phyloP scores from a whole-genome alignment of 176 grass and related monocot species.

The Carex scoparia region DNA sequence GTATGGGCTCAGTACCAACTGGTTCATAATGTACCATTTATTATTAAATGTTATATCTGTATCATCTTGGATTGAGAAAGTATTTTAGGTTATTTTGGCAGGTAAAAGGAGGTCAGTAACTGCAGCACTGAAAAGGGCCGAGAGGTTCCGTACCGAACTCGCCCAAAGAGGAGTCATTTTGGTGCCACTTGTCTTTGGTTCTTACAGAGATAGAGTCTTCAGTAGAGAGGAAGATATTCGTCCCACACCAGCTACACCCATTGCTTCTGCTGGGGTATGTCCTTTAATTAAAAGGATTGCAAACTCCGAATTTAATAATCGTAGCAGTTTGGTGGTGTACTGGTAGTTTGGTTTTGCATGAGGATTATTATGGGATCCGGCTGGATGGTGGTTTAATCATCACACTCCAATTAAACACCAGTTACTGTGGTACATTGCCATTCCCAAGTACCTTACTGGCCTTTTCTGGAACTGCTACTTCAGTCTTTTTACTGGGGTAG shows the following conservation, averaged over 20 bases:
- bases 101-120: slow-evolving; percentile 68
- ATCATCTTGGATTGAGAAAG: slow-evolving; percentile 36
- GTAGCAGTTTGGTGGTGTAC: not conserved
- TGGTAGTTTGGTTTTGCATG: not conserved
- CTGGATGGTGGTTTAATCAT: not conserved
- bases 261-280: slow-evolving; percentile 19
- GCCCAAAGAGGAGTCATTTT: slow-evolving; percentile 83
- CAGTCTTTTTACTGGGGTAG: slow-evolving; percentile 58
- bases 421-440: not conserved
- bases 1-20: not conserved
- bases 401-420: not conserved
- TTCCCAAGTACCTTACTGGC: not conserved
- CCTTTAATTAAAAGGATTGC: not conserved
- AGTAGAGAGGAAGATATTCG: slow-evolving; percentile 46
- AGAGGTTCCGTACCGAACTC: slow-evolving; percentile 78
- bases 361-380: not conserved
- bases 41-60: not conserved
- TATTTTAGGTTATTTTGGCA: slow-evolving; percentile 93
- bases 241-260: slow-evolving; percentile 17
- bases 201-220: slow-evolving; percentile 46
- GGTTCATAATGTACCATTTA: not conserved
- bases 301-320: not conserved
- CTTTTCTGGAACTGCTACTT: slow-evolving; percentile 36
- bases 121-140: slow-evolving; percentile 65
- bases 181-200: slow-evolving; percentile 85